Evolutionary conservation across 2,329 filamentous ascomycete genomes (phyloP).

Genomic region (Diaporthe sp.): DNA sequence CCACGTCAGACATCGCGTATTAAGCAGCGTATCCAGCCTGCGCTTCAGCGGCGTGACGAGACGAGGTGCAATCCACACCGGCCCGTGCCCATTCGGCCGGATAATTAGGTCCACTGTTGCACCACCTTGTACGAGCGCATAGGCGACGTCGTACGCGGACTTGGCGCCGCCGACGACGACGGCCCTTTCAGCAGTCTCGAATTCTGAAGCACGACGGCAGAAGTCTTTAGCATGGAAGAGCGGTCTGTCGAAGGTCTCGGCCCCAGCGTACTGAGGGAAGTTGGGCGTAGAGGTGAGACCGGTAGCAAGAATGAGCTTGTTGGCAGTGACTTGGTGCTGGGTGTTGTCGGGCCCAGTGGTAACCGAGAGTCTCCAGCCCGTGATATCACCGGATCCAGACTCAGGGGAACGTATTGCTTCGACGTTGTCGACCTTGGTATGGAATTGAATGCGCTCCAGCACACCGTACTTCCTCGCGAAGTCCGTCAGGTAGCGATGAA

Average conservation of each 20-base stretch:
- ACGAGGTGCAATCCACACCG: slow-evolving; percentile 63
- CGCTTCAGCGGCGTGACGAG: slow-evolving; percentile 71
- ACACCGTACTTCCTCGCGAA: slow-evolving; percentile 59
- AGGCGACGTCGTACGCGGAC: slow-evolving; percentile 68
- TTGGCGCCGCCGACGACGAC: slow-evolving; percentile 67
- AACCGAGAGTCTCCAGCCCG: slow-evolving; percentile 38
- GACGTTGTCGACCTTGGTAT: slow-evolving; percentile 60
- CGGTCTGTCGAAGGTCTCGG: slow-evolving; percentile 48
- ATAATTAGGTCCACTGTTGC: slow-evolving; percentile 62
- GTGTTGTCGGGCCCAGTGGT: neutral
- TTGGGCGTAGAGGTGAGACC: slow-evolving; percentile 58
- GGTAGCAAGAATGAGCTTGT: slow-evolving; percentile 61
- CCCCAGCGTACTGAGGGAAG: slow-evolving; percentile 50
- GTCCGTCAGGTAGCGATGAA: slow-evolving; percentile 50
- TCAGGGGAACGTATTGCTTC: slow-evolving; percentile 33
- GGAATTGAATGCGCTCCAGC: slow-evolving; percentile 57
- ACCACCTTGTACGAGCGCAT: slow-evolving; percentile 61
- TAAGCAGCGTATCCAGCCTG: slow-evolving; percentile 66
- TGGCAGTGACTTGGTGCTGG: slow-evolving; percentile 39
- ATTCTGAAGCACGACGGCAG: slow-evolving; percentile 43
- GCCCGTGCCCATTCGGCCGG: slow-evolving; percentile 60
- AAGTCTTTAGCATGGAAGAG: slow-evolving; percentile 59
- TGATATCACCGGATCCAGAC: slow-evolving; percentile 26
- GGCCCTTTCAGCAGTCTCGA: slow-evolving; percentile 46
- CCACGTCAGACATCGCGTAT: slow-evolving; percentile 68